Conservation (phyloP, 345 rosid genomes). For the Balakata baccata region DNA sequence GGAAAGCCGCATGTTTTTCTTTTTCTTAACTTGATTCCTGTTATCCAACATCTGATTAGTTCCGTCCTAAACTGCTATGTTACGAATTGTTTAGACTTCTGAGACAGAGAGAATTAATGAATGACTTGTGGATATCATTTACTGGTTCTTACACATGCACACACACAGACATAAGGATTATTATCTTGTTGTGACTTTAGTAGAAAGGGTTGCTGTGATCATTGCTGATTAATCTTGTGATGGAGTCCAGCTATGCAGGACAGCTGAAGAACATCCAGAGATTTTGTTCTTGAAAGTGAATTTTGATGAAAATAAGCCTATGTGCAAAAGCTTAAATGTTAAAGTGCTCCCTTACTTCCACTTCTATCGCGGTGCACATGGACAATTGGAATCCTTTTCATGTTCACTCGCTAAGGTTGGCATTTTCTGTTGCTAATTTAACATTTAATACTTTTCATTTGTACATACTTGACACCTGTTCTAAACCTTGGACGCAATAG, state of each 20-base stretch:
- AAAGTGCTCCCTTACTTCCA: conserved; percentile 88
- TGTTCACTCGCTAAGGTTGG: conserved; percentile 88
- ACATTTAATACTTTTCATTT: not conserved
- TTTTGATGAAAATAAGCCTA: conserved; percentile 82
- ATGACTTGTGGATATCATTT: not conserved
- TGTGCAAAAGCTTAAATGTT: conserved; percentile 89
- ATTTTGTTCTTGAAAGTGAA: conserved; percentile 84
- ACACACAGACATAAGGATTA: no score
- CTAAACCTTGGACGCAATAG: not conserved
- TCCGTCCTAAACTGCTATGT: not conserved
- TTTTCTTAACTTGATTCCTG: not conserved
- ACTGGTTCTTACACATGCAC: not conserved
- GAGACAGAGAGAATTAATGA: not conserved
- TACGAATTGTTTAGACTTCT: not conserved
- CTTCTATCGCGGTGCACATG: conserved; percentile 83
- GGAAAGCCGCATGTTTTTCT: not conserved
- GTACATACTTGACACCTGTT: not conserved
- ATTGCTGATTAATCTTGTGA: conserved; percentile 8
- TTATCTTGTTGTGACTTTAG: not conserved
- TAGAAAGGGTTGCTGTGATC: conserved; percentile 1
- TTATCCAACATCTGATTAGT: not conserved
- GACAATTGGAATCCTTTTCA: conserved; percentile 82
- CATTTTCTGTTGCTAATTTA: not conserved
- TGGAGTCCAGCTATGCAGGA: conserved; percentile 65
- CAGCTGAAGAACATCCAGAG: conserved; percentile 68